Conservation (phyloP, 2,329 filamentous ascomycete species). For the Bipolaris cookei region DNA sequence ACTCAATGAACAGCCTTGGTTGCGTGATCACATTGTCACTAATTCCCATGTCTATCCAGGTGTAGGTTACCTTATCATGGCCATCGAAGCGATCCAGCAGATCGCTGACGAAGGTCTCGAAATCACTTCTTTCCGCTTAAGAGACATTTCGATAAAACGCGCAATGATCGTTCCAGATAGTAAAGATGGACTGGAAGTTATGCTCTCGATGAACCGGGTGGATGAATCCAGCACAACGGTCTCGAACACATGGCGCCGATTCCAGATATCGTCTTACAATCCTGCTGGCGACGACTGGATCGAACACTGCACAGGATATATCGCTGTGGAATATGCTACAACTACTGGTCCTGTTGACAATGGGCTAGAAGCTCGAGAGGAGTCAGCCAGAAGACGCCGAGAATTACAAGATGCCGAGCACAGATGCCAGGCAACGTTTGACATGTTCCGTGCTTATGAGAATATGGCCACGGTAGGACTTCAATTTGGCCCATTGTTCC, state of each 20-base stretch:
- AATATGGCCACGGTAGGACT: constrained; percentile 4
- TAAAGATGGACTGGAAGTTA: constrained; percentile 1
- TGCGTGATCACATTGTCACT: constrained; percentile 15
- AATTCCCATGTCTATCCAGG: constrained; percentile 23
- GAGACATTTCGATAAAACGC: constrained; percentile 2
- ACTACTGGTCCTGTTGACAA: not conserved
- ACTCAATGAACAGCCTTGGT: constrained; percentile 19
- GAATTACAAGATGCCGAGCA: constrained; percentile 1
- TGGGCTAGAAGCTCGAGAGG: not conserved
- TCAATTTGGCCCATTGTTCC: constrained; percentile 1
- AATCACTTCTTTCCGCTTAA: not conserved
- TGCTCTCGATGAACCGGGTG: constrained; percentile 1
- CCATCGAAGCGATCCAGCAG: constrained; percentile 8
- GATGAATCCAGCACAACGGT: constrained; percentile 1
- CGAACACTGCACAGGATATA: constrained; percentile 2
- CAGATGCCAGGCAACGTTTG: not conserved
- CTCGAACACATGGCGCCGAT: constrained; percentile 1
- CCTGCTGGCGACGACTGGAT: constrained; percentile 4
- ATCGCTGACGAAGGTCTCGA: constrained; percentile 8
- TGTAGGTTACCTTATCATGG: constrained; percentile 10
- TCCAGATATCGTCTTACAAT: constrained; percentile 4
- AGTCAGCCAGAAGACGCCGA: not conserved
- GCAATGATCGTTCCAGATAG: constrained; percentile 3
- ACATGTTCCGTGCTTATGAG: constrained; percentile 4
- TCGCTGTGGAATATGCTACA: constrained; percentile 1